A percentile compares a stretch with the other conserved stretches of the same genome.
Evolutionary conservation across 2,329 filamentous ascomycete genomes (phyloP).

Genomic region (Penicillium sumatraense): DNA sequence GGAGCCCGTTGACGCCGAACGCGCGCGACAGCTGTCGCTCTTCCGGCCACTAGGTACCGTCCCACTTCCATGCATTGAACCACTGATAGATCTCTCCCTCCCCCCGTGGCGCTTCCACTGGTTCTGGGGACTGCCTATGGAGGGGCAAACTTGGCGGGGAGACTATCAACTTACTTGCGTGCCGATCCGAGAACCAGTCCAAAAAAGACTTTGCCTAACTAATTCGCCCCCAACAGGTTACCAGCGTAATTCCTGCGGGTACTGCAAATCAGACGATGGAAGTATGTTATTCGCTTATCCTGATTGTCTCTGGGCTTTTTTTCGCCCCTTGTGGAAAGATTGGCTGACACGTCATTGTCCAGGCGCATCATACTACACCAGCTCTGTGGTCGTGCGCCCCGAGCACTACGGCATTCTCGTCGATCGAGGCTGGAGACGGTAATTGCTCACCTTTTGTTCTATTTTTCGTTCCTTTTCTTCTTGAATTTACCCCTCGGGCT

Average conservation of each 20-base stretch:
- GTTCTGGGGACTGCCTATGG: constrained; percentile 22
- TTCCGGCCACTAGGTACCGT: constrained; percentile 51
- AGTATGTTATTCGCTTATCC: constrained; percentile 44
- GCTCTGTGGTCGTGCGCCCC: constrained; percentile 48
- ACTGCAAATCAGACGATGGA: constrained; percentile 52
- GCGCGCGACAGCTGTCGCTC: constrained; percentile 48
- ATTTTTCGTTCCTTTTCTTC: not conserved
- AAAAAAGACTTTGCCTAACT: not conserved
- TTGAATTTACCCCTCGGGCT: not conserved
- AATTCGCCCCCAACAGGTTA: constrained; percentile 34
- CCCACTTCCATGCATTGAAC: constrained; percentile 28
- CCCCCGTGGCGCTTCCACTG: constrained; percentile 42
- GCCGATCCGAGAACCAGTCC: not conserved
- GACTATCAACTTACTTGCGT: constrained; percentile 2
- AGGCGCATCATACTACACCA: constrained; percentile 54
- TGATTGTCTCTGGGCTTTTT: constrained; percentile 3
- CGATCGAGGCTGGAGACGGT: constrained; percentile 56
- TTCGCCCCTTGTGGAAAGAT: constrained; percentile 7
- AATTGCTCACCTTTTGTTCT: constrained; percentile 9
- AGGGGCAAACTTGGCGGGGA: constrained; percentile 9
- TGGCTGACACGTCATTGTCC: constrained; percentile 23
- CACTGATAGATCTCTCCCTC: constrained; percentile 35
- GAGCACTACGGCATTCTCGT: constrained; percentile 54
- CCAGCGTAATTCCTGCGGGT: constrained; percentile 53
- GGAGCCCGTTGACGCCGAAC: constrained; percentile 42